Evolutionary conservation across 176 grass and related monocot genomes (phyloP), one percentile per base, ranked within the genome.

Genomic region (sorghum (Sorghum bicolor)): DNA sequence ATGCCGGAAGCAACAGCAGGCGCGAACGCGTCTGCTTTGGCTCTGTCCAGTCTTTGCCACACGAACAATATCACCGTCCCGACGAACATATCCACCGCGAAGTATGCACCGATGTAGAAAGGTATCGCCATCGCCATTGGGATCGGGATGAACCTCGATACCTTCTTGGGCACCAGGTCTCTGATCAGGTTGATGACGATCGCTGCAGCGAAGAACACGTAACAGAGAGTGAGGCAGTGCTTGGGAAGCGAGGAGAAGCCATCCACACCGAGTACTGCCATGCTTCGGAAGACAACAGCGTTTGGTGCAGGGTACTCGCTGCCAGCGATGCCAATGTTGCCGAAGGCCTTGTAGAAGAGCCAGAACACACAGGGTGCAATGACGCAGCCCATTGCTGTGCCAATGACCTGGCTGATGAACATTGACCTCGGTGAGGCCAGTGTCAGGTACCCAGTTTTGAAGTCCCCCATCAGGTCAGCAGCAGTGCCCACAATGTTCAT

Each of bases 391-490:
- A 94, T 92, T 29, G 70, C 87, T 3, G 89, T 92, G 47, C 89
- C 89, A 20, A 94, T 89, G 17, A 89, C 87, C 70, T 94, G 89
- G 84, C 92, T 94, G 20, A 92, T 22, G 58, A 94, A 92, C 92
- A 94, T 92, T 5, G 92, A 85, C 67, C 47, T 67, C 1, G 89
- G 92, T 7, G 87, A 94, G 30, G 92, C 84, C 0, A 94, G 86
- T 29, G 89, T 94, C 62, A 94, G 66, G 84, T 92, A 94, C 20
- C 87, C 92, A 0, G 89, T 94, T 57, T 92, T 92, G 76, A 94
- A 95, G 73, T 95, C 90, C 31, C 90, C 87, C 90, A 92, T 95
- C 64, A 95, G 83, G 68, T 95, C 93, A 16, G 92, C 83, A 2
- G 92, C 92, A 2, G 92, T 91, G 40, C 80, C 58, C 36, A 91